A percentile compares a stretch with the other conserved stretches of the same genome.
phyloP scores from a whole-genome alignment of 192 early-diverging fungal genomes.

The Kappamyces sp. region DNA sequence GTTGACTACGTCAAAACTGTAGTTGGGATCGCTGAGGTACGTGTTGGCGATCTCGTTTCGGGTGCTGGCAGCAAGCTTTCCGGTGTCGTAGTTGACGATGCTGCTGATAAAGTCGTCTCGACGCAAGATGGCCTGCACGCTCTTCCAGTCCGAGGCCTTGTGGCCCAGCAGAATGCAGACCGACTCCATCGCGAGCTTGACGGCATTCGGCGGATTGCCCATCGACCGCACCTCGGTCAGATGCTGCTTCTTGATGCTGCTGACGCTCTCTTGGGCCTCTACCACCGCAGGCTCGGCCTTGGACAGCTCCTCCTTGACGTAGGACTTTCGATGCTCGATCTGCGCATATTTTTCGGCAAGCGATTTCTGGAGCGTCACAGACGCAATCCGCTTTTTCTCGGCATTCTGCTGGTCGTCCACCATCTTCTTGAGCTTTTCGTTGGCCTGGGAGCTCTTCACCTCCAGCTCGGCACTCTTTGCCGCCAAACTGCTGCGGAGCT shows the following conservation, averaged over 20 bases:
- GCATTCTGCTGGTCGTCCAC: conserved; percentile 91
- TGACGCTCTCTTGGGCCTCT: conserved; percentile 92
- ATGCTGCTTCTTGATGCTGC: conserved; percentile 93
- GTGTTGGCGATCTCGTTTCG: conserved; percentile 74
- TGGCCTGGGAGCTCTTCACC: conserved; percentile 80
- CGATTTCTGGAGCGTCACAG: conserved; percentile 69
- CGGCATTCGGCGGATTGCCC: conserved; percentile 92
- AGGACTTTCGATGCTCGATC: conserved; percentile 70
- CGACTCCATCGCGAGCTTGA: conserved; percentile 95
- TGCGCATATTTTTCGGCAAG: conserved; percentile 67
- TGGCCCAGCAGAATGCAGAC: conserved; percentile 93
- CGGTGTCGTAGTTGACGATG: conserved; percentile 95
- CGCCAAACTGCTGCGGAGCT: conserved; percentile 80
- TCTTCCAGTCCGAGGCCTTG: conserved; percentile 83
- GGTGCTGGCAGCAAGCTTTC: conserved; percentile 69
- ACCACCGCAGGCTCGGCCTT: conserved; percentile 93
- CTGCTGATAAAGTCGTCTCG: conserved; percentile 95
- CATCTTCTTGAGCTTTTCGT: conserved; percentile 95
- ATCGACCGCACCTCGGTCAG: conserved; percentile 94
- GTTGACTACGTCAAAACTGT: conserved; percentile 93
- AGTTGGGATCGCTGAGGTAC: conserved; percentile 80
- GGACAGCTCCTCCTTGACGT: conserved; percentile 87
- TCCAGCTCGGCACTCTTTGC: conserved; percentile 82
- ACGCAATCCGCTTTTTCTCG: conserved; percentile 78
- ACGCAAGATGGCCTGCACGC: conserved; percentile 80